These are phyloP conservation scores for Zoysia matrella DNA, from an alignment of 202 grass and related monocot genomes.

Conservation along the genomic window DNA sequence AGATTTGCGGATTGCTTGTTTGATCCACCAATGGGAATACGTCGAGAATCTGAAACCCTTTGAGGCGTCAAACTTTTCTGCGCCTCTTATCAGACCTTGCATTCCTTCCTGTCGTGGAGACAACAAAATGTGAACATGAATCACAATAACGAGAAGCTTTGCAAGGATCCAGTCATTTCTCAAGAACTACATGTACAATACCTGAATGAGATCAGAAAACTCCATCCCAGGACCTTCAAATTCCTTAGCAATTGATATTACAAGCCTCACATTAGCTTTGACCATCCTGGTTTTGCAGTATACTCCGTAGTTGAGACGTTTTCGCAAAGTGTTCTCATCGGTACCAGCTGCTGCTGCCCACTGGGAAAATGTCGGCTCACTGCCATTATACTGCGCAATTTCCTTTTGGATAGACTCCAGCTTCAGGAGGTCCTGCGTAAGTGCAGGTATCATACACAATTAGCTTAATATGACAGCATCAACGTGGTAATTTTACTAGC, in stretches of 20 bases:
- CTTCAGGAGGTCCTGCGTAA: slow-evolving; percentile 71
- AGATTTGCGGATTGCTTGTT: slow-evolving; percentile 68
- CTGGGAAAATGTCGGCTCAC: slow-evolving; percentile 68
- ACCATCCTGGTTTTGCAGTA: slow-evolving; percentile 88
- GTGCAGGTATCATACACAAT: slow-evolving; percentile 19
- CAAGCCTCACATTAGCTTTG: slow-evolving; percentile 80
- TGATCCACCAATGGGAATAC: too few relatives aligned
- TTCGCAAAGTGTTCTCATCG: slow-evolving; percentile 58
- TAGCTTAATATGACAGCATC: slow-evolving; percentile 25
- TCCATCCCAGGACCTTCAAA: slow-evolving; percentile 7
- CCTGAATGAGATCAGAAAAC: slow-evolving; percentile 91
- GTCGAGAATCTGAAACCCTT: too few relatives aligned
- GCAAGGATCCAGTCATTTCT: background rate
- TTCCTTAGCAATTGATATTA: slow-evolving; percentile 89
- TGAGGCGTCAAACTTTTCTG: too few relatives aligned
- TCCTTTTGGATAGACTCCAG: slow-evolving; percentile 60
- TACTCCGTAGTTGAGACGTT: slow-evolving; percentile 63
- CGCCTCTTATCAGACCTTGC: background rate
- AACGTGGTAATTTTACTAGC: slow-evolving; percentile 1
- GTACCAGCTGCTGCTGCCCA: slow-evolving; percentile 78
- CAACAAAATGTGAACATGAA: slow-evolving; percentile 21
- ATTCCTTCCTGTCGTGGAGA: slow-evolving; percentile 69
- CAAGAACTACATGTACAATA: slow-evolving; percentile 11
- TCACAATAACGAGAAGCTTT: background rate
- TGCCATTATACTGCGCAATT: slow-evolving; percentile 46